These are phyloP conservation scores for Heritiera fomes DNA, from an alignment of 345 rosid genomes.

Conservation along the genomic window DNA sequence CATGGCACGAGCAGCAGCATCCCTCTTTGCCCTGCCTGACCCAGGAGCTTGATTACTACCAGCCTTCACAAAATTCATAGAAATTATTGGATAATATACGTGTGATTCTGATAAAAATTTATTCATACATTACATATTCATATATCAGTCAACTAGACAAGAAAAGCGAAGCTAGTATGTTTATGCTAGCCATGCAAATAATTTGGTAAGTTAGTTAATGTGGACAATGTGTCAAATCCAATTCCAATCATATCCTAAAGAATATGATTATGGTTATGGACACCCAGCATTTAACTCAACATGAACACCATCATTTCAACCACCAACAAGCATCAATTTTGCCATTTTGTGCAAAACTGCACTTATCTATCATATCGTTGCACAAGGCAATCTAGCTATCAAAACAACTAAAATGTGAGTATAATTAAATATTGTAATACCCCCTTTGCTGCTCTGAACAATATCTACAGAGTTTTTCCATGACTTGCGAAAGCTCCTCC, in stretches of 20 bases:
- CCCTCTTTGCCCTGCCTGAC: slow-evolving; percentile 62
- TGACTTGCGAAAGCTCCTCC: background rate
- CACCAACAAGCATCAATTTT: background rate
- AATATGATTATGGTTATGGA: background rate
- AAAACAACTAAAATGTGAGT: background rate
- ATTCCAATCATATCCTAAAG: background rate
- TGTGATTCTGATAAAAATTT: background rate
- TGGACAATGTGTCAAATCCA: background rate
- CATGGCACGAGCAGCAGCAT: slow-evolving; percentile 81
- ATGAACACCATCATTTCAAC: background rate
- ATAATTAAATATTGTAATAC: background rate
- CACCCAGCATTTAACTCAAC: background rate
- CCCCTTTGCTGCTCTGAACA: background rate
- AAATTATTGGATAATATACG: background rate
- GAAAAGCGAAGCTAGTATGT: background rate
- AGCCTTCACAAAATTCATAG: slow-evolving; percentile 32
- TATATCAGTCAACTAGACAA: background rate
- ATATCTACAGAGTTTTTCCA: background rate
- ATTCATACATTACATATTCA: background rate
- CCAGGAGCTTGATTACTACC: slow-evolving; percentile 41
- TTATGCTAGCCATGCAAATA: background rate
- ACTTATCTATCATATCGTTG: background rate
- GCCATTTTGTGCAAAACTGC: background rate
- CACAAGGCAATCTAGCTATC: background rate
- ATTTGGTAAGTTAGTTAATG: background rate